These are phyloP conservation scores for Lactarius psammicola DNA, from an alignment of 768 basidiomycete genomes.

Conservation along the genomic window DNA sequence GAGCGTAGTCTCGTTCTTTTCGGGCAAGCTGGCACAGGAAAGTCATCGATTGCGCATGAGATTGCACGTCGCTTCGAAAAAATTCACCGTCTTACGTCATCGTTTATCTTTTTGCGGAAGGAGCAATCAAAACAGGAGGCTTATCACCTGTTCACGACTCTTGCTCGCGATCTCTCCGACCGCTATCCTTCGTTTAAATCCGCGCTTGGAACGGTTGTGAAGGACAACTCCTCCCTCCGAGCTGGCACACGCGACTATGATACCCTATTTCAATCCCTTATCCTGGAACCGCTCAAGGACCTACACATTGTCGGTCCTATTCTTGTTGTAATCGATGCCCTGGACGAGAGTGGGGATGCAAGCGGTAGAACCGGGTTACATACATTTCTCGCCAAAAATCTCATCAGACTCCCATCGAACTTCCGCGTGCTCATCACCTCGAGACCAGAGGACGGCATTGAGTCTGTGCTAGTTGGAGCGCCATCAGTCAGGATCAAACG, in stretches of 20 bases:
- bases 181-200: background rate
- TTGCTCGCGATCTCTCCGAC: background rate
- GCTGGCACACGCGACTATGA: background rate
- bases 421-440: background rate
- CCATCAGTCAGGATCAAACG: background rate
- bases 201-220: background rate
- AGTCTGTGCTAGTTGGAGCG: background rate
- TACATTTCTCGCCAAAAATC: background rate
- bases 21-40: background rate
- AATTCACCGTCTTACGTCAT: background rate
- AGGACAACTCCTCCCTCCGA: background rate
- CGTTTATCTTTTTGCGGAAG: background rate
- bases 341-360: background rate
- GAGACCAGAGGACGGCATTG: background rate
- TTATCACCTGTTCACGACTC: conserved; percentile 4
- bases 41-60: background rate
- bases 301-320: background rate
- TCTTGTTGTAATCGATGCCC: background rate
- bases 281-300: background rate
- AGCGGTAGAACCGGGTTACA: background rate
- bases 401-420: background rate
- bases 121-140: background rate
- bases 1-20: conserved; percentile 2
- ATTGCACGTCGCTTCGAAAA: background rate
- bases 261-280: background rate